A percentile compares a stretch with the other conserved stretches of the same genome.
phyloP scores from a whole-genome alignment of 345 rosid species.

The Rhizophora apiculata region DNA sequence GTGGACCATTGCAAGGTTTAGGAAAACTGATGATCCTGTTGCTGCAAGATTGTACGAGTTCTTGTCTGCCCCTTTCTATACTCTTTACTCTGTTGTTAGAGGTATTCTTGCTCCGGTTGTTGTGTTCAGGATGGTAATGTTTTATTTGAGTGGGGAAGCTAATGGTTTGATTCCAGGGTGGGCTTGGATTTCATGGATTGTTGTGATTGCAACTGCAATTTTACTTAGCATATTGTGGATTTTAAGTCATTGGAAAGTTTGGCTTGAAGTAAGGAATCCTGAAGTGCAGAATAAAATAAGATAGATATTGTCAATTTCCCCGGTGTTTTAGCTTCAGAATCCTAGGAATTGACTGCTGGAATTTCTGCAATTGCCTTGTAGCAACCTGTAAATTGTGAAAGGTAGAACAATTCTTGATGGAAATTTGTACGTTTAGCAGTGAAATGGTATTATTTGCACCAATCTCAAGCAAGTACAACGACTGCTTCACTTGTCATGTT shows the following conservation, averaged over 20 bases:
- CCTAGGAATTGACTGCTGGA: neutral
- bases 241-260: conserved; percentile 48
- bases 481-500: too few species aligned
- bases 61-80: conserved; percentile 51
- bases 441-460: too few species aligned
- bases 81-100: conserved; percentile 54
- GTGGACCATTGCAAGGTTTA: conserved; percentile 51
- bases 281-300: conserved; percentile 26
- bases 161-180: conserved; percentile 52
- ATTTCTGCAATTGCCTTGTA: neutral
- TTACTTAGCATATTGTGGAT: conserved; percentile 65
- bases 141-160: conserved; percentile 42
- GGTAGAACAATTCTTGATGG: too few species aligned
- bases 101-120: conserved; percentile 62
- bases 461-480: too few species aligned
- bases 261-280: conserved; percentile 40
- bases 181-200: conserved; percentile 81
- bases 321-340: neutral
- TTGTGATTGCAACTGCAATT: conserved; percentile 54
- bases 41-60: conserved; percentile 43
- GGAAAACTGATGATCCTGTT: conserved; percentile 37
- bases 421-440: too few species aligned
- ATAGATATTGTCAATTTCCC: conserved; percentile 2
- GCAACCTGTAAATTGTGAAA: too few species aligned
- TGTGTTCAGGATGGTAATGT: conserved; percentile 48